Conservation (phyloP, 495 filamentous ascomycete genomes). For the Aspergillus nanangensis region DNA sequence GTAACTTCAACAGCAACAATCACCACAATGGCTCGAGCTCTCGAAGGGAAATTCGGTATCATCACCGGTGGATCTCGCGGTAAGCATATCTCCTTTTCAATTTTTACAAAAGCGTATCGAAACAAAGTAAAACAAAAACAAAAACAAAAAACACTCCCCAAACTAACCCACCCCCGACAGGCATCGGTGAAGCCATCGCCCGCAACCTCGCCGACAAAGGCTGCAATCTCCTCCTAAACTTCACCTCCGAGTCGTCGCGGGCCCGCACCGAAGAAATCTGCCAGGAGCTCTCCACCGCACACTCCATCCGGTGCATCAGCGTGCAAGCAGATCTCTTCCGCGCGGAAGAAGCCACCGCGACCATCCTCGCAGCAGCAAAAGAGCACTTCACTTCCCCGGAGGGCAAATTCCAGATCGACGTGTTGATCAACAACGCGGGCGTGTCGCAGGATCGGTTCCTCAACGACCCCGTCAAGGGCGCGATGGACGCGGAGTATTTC, state of each 20-base stretch:
- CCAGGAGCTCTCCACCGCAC: conserved; percentile 31
- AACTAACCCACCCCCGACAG: no score
- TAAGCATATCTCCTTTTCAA: conserved; percentile 25
- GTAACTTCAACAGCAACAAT: no score
- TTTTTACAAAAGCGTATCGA: no score
- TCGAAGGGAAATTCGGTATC: conserved; percentile 69
- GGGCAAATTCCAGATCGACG: conserved; percentile 67
- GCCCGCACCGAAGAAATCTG: conserved; percentile 39
- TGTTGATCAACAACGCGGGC: conserved; percentile 87
- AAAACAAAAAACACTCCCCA: no score
- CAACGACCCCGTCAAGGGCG: conserved; percentile 46
- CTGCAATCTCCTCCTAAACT: conserved; percentile 63
- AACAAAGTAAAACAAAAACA: no score
- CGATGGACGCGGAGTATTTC: conserved; percentile 55
- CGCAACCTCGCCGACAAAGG: conserved; percentile 75
- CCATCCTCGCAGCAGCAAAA: conserved; percentile 36
- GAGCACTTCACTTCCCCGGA: conserved; percentile 46
- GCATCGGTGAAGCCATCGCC: conserved; percentile 82
- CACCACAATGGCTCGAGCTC: conserved; percentile 23
- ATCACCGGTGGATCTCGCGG: conserved; percentile 75
- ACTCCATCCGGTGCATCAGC: conserved; percentile 38
- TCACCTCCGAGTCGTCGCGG: conserved; percentile 57
- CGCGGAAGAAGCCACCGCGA: conserved; percentile 26
- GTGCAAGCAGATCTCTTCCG: conserved; percentile 57
- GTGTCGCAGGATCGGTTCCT: conserved; percentile 57